Conservation (phyloP, 345 rosid genomes). For the Mallotus nudiflorus region DNA sequence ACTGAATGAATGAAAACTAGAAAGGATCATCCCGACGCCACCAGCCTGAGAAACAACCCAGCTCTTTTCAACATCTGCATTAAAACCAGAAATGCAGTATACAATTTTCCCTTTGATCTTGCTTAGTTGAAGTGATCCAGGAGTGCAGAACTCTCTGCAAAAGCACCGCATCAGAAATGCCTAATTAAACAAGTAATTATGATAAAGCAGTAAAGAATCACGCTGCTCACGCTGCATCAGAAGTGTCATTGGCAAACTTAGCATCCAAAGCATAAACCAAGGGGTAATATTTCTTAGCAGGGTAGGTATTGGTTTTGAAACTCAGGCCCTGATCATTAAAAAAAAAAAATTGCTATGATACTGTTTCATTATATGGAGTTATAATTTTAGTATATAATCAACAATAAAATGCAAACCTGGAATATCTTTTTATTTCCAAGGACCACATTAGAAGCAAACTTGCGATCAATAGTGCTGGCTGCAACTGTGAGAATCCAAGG, state of each 20-base stretch:
- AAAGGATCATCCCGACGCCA: conserved; percentile 24
- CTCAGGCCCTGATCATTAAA: conserved; percentile 20
- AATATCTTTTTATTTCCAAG: conserved; percentile 20
- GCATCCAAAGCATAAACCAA: conserved; percentile 14
- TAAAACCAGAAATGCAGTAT: neutral
- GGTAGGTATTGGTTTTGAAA: conserved; percentile 7
- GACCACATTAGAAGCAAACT: conserved; percentile 7
- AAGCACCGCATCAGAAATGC: too few relatives aligned
- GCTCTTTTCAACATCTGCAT: neutral
- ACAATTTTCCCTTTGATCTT: conserved; percentile 21
- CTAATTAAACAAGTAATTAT: neutral
- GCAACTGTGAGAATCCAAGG: conserved; percentile 29
- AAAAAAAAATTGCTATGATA: too few relatives aligned
- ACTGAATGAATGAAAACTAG: neutral
- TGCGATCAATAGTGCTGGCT: conserved; percentile 21
- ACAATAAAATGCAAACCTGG: neutral
- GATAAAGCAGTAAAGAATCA: neutral
- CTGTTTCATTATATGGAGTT: too few relatives aligned
- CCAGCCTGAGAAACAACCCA: conserved; percentile 16
- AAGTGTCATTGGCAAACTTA: conserved; percentile 11
- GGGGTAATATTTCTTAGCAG: conserved; percentile 9
- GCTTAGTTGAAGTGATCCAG: neutral
- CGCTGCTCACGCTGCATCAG: conserved; percentile 8
- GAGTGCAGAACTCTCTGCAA: neutral
- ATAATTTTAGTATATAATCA: too few relatives aligned